Conservation (phyloP, 768 basidiomycete genomes). For the Chalciporus sphaerocephalus region DNA sequence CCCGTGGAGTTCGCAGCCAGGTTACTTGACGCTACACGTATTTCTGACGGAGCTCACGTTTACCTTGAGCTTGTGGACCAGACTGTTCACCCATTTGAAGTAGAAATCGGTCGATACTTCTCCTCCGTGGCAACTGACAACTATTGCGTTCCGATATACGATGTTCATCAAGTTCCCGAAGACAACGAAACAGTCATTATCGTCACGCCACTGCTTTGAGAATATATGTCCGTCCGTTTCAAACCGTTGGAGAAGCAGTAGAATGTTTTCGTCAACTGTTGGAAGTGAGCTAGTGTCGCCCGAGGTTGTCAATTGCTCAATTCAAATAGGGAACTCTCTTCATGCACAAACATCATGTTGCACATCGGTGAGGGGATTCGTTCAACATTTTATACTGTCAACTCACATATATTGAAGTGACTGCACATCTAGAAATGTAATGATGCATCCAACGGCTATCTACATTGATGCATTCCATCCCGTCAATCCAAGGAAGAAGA, state of each 20-base stretch:
- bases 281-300: conserved; percentile 16
- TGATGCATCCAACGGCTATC: conserved; percentile 22
- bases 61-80: conserved; percentile 24
- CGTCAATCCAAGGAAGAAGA: background rate
- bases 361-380: conserved; percentile 11
- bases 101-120: conserved; percentile 23
- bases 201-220: conserved; percentile 35
- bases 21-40: conserved; percentile 26
- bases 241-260: conserved; percentile 12
- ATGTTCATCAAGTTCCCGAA: conserved; percentile 10
- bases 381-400: background rate
- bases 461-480: conserved; percentile 18
- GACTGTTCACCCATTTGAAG: conserved; percentile 19
- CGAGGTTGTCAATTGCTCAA: background rate
- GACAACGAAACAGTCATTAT: conserved; percentile 9
- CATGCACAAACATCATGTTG: conserved; percentile 18
- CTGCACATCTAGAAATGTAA: conserved; percentile 27
- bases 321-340: conserved; percentile 19
- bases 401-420: conserved; percentile 11
- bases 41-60: conserved; percentile 26
- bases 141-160: conserved; percentile 30
- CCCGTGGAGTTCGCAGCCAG: background rate
- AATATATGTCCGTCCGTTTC: conserved; percentile 22
- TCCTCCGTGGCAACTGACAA: conserved; percentile 14
- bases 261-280: conserved; percentile 31